Evolutionary conservation across 1,139 yeast species (phyloP).

Genomic region (Candida pseudoviswanathii): DNA sequence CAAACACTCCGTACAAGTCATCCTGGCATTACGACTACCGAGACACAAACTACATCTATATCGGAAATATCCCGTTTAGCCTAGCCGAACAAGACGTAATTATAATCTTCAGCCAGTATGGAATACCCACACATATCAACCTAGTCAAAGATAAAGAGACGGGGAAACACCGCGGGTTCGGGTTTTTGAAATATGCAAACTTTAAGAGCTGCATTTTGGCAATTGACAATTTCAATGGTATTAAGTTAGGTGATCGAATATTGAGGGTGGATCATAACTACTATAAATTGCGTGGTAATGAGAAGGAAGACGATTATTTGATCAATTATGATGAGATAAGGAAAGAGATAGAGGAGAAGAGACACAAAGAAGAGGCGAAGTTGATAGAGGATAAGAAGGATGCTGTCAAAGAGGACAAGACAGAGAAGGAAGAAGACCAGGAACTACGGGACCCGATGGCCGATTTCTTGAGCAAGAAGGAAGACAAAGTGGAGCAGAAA

Average conservation of each 20-base stretch:
- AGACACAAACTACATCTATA: slow-evolving; percentile 59
- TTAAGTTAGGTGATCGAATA: slow-evolving; percentile 55
- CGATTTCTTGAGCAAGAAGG: slow-evolving; percentile 9
- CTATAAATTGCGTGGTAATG: slow-evolving; percentile 57
- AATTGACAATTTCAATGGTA: slow-evolving; percentile 85
- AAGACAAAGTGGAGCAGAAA: not conserved
- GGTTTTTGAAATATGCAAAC: slow-evolving; percentile 80
- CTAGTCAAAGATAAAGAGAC: slow-evolving; percentile 69
- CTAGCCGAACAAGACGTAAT: slow-evolving; percentile 76
- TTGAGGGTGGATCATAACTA: slow-evolving; percentile 78
- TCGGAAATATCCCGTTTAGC: slow-evolving; percentile 71
- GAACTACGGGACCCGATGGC: slow-evolving; percentile 24
- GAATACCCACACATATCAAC: slow-evolving; percentile 79
- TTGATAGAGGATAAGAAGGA: slow-evolving; percentile 9
- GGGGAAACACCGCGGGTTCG: slow-evolving; percentile 76
- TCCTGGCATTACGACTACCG: slow-evolving; percentile 91
- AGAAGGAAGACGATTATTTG: slow-evolving; percentile 46
- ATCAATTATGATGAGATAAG: slow-evolving; percentile 33
- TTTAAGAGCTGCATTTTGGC: slow-evolving; percentile 82
- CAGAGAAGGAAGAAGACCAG: slow-evolving; percentile 10
- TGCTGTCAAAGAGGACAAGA: slow-evolving; percentile 6
- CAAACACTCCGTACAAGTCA: slow-evolving; percentile 58
- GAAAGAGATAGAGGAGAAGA: slow-evolving; percentile 17
- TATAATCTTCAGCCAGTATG: slow-evolving; percentile 85
- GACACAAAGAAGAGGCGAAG: slow-evolving; percentile 1